Percentiles rank a stretch among this genome's conserved stretches.
Conservation (phyloP, 306 rosid species). For the barrel medic (Medicago truncatula) region DNA sequence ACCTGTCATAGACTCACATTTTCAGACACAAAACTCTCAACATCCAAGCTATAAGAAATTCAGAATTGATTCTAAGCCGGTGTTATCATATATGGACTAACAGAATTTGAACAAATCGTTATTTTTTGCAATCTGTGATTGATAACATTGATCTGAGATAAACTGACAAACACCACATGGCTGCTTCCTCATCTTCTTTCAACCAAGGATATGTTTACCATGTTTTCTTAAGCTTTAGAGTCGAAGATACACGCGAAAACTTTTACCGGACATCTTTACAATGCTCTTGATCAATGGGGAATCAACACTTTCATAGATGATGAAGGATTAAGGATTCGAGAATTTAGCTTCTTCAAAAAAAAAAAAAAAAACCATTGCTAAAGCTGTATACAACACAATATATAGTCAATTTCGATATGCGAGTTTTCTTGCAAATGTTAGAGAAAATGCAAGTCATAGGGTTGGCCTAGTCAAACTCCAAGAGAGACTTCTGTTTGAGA, state of each 20-base stretch:
- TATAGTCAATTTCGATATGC: conserved; percentile 33
- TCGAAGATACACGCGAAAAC: conserved; percentile 38
- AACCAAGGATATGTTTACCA: conserved; percentile 38
- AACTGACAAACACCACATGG: neutral
- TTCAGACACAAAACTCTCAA: neutral
- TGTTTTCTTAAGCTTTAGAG: conserved; percentile 45
- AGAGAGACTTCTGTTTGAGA: conserved; percentile 40
- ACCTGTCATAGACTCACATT: neutral
- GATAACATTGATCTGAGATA: neutral
- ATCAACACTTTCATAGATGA: conserved; percentile 49
- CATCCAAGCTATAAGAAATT: neutral
- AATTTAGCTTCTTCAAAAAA: too few relatives aligned
- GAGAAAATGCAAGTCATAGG: conserved; percentile 38
- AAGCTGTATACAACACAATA: conserved; percentile 42
- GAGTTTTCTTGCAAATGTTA: conserved; percentile 39
- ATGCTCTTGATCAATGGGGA: conserved; percentile 45
- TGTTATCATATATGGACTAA: too few relatives aligned
- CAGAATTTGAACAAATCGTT: neutral
- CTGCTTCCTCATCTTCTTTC: conserved; percentile 33
- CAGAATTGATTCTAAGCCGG: too few relatives aligned
- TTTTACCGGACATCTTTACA: conserved; percentile 42
- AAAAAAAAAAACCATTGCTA: conserved; percentile 42
- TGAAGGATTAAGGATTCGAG: conserved; percentile 39
- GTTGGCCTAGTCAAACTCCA: conserved; percentile 44
- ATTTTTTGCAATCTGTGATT: neutral